Percentiles rank a stretch among this genome's conserved stretches.
phyloP scores from a whole-genome alignment of 2,329 filamentous ascomycete genomes.

The Aspergillus piperis region DNA sequence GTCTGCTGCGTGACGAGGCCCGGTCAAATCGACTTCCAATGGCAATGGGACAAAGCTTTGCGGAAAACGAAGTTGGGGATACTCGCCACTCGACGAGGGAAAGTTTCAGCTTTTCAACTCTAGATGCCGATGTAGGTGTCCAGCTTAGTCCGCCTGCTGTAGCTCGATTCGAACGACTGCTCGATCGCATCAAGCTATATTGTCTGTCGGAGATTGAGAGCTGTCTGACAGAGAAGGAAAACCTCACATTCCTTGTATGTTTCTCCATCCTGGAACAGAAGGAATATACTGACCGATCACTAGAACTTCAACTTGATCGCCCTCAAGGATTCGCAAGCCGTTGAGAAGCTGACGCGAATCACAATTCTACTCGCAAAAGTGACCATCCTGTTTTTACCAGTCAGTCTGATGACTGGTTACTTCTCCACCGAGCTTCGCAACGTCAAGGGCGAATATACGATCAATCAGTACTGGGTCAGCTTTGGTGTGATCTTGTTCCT shows the following conservation, averaged over 20 bases:
- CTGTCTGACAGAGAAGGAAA: constrained; percentile 68
- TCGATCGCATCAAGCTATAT: constrained; percentile 63
- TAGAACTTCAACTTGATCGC: constrained; percentile 78
- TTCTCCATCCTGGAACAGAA: background rate
- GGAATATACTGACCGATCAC: constrained; percentile 10
- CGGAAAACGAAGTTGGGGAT: constrained; percentile 41
- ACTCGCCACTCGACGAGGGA: constrained; percentile 37
- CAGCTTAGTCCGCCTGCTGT: constrained; percentile 52
- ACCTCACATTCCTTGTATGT: constrained; percentile 66
- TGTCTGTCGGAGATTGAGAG: constrained; percentile 65
- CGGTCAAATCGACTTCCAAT: constrained; percentile 25
- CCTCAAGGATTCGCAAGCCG: constrained; percentile 71
- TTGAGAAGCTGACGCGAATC: constrained; percentile 70
- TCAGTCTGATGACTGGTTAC: constrained; percentile 73
- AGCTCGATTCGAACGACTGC: constrained; percentile 61
- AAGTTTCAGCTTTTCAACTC: constrained; percentile 23
- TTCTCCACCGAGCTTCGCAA: constrained; percentile 67
- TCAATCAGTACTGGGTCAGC: constrained; percentile 65
- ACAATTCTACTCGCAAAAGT: constrained; percentile 73
- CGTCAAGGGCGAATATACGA: constrained; percentile 59
- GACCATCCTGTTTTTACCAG: constrained; percentile 73
- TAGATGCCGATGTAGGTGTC: constrained; percentile 40
- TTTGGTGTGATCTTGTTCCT: constrained; percentile 65
- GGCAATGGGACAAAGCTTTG: constrained; percentile 24
- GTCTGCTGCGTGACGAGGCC: constrained; percentile 40